Base-by-base conservation (phyloP, 805 yeast genomes). In the Lipomyces sp. region DNA sequence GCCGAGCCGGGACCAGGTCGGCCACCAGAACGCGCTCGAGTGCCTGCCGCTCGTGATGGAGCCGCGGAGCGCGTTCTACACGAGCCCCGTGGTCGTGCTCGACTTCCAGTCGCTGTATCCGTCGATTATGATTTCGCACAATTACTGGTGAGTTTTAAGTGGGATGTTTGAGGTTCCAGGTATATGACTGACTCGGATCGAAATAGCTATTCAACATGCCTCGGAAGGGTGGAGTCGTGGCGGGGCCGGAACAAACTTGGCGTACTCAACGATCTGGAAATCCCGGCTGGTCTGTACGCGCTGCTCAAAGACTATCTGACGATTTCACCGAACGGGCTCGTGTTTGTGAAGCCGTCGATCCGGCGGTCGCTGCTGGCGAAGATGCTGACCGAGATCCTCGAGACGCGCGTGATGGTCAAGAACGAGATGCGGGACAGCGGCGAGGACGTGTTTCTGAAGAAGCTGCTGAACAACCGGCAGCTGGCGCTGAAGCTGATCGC, bases 81-180 rank as follows among this genome's bases (percentile, higher is more conserved):
- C 86, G 49, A 84, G 91, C 50, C 98, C 98, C 0, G 71, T 93
- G 26, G 78, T 90, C 16, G 98, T 93, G 0, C 69, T 93, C 19
- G 98, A 93, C 65, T 93, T 93, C 63, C 96, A 91, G 61, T 88
- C 97, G 0, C 74, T 93, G 43, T 93, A 93, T 64, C 98, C 98
- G 0, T 90, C 98, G 0, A 75, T 93, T 13, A 78, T 91, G 65
- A 86, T 88, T 63, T 98, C 96, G 0, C 86, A 85, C 66, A 93
- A 93, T 65, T 83, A 86, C 58, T 91, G 95, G 63, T 86, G 18
- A 18, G 50, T 37, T 4, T n/a, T 18, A 35, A 16, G 21, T 5
- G 11, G 3, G 16, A 8, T 6, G 26, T 2, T 10, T 33, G 19
- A 13, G 14, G n/a, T 7, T 2, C 6, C 29, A 10, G 10, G 29